Percentiles rank a stretch among this genome's conserved stretches.
Evolutionary conservation across 306 rosid genomes (phyloP).

Genomic region (Carpinus fangiana): DNA sequence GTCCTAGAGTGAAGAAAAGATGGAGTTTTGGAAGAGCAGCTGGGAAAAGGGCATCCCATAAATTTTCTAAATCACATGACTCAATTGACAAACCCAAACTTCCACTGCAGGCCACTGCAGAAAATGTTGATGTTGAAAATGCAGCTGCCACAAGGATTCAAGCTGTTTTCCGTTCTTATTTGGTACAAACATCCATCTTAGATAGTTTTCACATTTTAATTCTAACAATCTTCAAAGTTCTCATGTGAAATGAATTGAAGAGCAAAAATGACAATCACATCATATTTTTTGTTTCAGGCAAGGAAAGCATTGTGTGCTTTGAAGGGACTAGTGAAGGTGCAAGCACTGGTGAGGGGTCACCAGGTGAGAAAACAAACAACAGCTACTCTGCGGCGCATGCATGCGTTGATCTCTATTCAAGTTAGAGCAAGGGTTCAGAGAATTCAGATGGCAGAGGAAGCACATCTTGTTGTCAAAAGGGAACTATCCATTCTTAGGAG

Average conservation of each 20-base stretch:
- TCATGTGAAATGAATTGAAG: no score
- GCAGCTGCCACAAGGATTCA: constrained; percentile 78
- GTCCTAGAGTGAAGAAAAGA: constrained; percentile 52
- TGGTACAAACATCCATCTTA: constrained; percentile 43
- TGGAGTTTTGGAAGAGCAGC: constrained; percentile 76
- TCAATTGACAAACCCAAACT: constrained; percentile 38
- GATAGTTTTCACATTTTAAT: no score
- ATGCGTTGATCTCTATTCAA: constrained; percentile 86
- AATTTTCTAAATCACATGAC: constrained; percentile 53
- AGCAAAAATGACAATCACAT: no score
- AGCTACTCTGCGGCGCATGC: constrained; percentile 70
- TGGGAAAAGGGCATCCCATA: constrained; percentile 36
- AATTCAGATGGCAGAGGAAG: constrained; percentile 60
- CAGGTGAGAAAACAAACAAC: constrained; percentile 84
- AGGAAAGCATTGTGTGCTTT: constrained; percentile 86
- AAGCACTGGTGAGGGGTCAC: constrained; percentile 87
- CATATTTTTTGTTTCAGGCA: constrained; percentile 51
- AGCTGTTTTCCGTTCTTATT: constrained; percentile 64
- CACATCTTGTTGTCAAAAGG: constrained; percentile 27
- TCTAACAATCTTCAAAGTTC: no score
- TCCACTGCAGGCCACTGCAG: constrained; percentile 30
- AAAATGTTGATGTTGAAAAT: constrained; percentile 26
- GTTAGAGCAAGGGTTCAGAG: constrained; percentile 79
- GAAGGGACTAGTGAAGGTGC: constrained; percentile 83
- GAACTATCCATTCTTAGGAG: constrained; percentile 24